These are phyloP conservation scores for Trypanosoma mega DNA, from an alignment of 208 protist species.

Conservation along the genomic window DNA sequence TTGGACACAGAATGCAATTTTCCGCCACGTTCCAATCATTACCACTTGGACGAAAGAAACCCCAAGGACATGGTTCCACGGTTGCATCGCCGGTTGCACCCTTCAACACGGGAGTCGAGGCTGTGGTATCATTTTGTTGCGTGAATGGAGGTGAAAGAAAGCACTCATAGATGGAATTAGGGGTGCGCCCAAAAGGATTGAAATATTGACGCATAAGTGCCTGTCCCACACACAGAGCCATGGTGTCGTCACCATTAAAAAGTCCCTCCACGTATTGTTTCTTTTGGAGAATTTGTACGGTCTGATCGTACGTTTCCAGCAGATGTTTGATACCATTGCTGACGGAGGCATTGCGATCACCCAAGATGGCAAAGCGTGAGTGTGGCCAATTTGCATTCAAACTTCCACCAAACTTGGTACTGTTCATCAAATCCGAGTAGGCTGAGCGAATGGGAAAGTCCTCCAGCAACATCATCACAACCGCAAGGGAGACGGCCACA, in stretches of 20 bases:
- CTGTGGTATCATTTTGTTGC: not conserved
- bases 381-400: slow-evolving; percentile 8
- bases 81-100: slow-evolving; percentile 1
- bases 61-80: slow-evolving; percentile 12
- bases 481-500: slow-evolving; percentile 7
- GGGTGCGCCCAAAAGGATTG: not conserved
- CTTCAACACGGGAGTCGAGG: too few species aligned
- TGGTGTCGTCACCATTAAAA: slow-evolving; percentile 10
- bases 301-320: not conserved
- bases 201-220: slow-evolving; percentile 8
- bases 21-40: slow-evolving; percentile 20
- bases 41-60: slow-evolving; percentile 21
- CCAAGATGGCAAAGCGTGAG: slow-evolving; percentile 9
- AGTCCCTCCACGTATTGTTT: not conserved
- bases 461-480: slow-evolving; percentile 26
- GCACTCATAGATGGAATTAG: slow-evolving; percentile 25
- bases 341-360: not conserved
- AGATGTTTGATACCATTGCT: slow-evolving; percentile 5
- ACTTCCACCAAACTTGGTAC: not conserved
- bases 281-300: not conserved
- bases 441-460: slow-evolving; percentile 22
- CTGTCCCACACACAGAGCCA: slow-evolving; percentile 14
- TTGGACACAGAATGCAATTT: slow-evolving; percentile 20
- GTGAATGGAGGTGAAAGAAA: not conserved
- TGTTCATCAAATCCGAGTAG: slow-evolving; percentile 20